Base-by-base conservation (phyloP, 139 green algal genomes). In the Chlamydomonas schloesseri region DNA sequence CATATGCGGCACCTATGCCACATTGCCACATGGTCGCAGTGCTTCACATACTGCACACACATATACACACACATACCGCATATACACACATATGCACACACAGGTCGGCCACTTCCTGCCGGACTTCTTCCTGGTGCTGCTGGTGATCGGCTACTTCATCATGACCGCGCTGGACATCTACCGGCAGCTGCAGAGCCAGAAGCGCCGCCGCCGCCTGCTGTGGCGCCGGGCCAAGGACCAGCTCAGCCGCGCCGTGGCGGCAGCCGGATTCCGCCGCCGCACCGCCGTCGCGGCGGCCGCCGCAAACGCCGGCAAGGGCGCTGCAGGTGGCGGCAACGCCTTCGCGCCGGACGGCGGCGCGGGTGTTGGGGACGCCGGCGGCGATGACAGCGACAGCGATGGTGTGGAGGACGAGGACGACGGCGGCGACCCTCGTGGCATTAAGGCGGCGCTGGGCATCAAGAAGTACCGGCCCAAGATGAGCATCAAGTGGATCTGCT, bases 61-160 rank as follows among this genome's bases (percentile, higher is more conserved):
- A n/a, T n/a, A n/a, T n/a, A n/a, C n/a, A n/a, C n/a, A n/a, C n/a
- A n/a, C n/a, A n/a, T n/a, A n/a, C n/a, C n/a, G n/a, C n/a, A n/a
- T n/a, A n/a, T n/a, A n/a, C n/a, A n/a, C 26, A 68, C 60, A 10
- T 1, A n/a, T 10, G 18, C 9, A 34, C 69, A n/a, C 21, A 13
- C 78, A 84, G 78, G n/a, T 84, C 9, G 11, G 15, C 13, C 64
- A 67, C 17, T 90, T 90, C 73, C 74, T 90, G 73, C 87, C 87
- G 23, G 87, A 90, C 73, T 90, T 85, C 73, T 78, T 88, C 69
- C 42, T 90, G 67, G 67, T 90, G 29, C 33, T 90, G 23, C 78
- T 90, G 10, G 65, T 85, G 14, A 72, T 88, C 13, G 65, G 53
- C 37, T 90, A 88, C 74, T 29, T 88, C n/a, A 0, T 50, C 33